Evolutionary conservation across 257 asterid species (phyloP), one percentile per base, ranked within the genome.

Genomic region (Sherardia arvensis): DNA sequence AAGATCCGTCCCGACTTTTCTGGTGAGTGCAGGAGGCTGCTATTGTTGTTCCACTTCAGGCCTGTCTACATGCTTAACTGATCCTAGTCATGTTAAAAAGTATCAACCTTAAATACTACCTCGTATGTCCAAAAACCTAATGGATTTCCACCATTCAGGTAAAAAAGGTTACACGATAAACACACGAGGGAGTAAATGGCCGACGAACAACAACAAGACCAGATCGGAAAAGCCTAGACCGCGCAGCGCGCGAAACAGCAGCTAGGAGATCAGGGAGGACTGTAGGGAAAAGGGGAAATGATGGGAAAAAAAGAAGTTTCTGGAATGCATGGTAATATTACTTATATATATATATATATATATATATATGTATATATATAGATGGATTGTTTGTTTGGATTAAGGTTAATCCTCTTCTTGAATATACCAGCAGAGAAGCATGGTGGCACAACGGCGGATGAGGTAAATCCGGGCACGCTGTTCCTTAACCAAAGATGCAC

Each of bases 401-500:
- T n/a, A n/a, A 18, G 66, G 4, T 72, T 25, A 84, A 22, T 86
- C 93, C 65, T 88, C 96, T 66, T 86, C 92, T 53, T 87, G 88
- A 64, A 88, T 82, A 60, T 83, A 88, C 78, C 78, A 88, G 74
- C 96, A 84, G 61, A 79, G 83, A 64, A 88, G 84, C 91, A 88
- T 84, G 79, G 91, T 81, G 75, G 96, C 95, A 66, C 95, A 86
- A 25, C 95, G 90, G 33, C 96, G 93, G 67, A 88, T 74, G 26
- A 88, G 86, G 83, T 88, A 86, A 62, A 88, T 78, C 61, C 96
- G 71, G 9, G 85, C 93, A 23, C 95, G 66, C 72, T 90, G 97
- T 67, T 90, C 84, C 64, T 83, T 90, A 18, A 83, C 87, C 56
- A 90, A 67, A 55, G 85, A 78, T 20, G 88, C 87, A 61, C 95